phyloP scores from a whole-genome alignment of 2,329 filamentous ascomycete species.

The Diplodia intermedia region DNA sequence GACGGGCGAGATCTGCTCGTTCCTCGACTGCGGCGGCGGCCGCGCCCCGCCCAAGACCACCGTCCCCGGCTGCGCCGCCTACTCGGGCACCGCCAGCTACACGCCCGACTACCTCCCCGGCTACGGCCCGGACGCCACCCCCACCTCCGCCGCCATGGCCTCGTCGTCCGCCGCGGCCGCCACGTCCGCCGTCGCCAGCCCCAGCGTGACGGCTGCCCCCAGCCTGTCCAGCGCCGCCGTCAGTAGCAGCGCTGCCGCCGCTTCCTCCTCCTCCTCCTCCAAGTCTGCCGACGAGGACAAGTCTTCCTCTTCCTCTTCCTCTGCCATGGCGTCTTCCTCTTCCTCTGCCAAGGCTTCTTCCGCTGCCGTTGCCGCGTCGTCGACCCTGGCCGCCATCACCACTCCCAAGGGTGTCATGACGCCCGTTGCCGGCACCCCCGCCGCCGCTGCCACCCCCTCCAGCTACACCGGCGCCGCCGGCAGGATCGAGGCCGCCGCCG shows the following conservation, averaged over 20 bases:
- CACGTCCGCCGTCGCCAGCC: constrained; percentile 25
- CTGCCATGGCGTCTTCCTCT: neutral
- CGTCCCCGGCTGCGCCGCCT: constrained; percentile 65
- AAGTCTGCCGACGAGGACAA: no score
- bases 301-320: neutral
- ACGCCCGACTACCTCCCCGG: constrained; percentile 58
- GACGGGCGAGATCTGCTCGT: constrained; percentile 68
- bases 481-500: constrained; percentile 23
- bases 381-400: neutral
- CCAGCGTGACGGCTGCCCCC: constrained; percentile 27
- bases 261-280: constrained; percentile 15
- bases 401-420: constrained; percentile 12
- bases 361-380: neutral
- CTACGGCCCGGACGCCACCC: constrained; percentile 36
- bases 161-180: constrained; percentile 23
- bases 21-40: constrained; percentile 72
- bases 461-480: constrained; percentile 36
- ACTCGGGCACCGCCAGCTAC: constrained; percentile 64
- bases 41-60: constrained; percentile 68
- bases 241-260: constrained; percentile 20
- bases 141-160: constrained; percentile 24
- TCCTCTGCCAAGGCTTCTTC: neutral
- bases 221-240: constrained; percentile 26
- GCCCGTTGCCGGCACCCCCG: constrained; percentile 6
- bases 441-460: constrained; percentile 15